These are phyloP conservation scores for Ophiostoma himal-ulmi DNA, from an alignment of 2,329 filamentous ascomycete species.

Conservation along the genomic window DNA sequence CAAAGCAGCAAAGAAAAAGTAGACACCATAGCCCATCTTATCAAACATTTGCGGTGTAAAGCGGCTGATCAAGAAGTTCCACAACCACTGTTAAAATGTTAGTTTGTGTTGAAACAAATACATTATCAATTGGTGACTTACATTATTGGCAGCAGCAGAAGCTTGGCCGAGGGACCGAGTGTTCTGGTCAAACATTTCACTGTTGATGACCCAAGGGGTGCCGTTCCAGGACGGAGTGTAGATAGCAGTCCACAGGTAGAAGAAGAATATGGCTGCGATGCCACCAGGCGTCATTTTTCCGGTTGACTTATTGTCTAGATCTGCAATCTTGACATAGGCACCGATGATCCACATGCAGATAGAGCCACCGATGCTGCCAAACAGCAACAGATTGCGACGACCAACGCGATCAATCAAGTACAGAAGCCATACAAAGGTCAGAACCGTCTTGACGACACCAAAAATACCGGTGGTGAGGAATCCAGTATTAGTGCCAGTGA, in stretches of 20 bases:
- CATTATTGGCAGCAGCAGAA: slow-evolving; percentile 61
- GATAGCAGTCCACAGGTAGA: slow-evolving; percentile 67
- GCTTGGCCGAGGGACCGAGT: slow-evolving; percentile 65
- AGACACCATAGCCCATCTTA: slow-evolving; percentile 56
- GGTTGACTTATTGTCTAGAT: slow-evolving; percentile 34
- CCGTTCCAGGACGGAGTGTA: slow-evolving; percentile 70
- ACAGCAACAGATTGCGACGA: slow-evolving; percentile 55
- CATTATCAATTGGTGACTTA: neutral
- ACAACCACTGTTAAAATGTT: slow-evolving; percentile 48
- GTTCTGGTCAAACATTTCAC: slow-evolving; percentile 69
- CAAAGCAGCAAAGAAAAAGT: slow-evolving; percentile 62
- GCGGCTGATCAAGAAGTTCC: slow-evolving; percentile 62
- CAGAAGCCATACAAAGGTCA: slow-evolving; percentile 64
- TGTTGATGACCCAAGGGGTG: slow-evolving; percentile 69
- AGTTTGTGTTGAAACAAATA: neutral
- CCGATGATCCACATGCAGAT: slow-evolving; percentile 61
- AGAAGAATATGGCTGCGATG: slow-evolving; percentile 62
- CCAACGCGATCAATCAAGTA: slow-evolving; percentile 58
- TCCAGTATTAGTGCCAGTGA: slow-evolving; percentile 41
- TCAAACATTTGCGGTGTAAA: slow-evolving; percentile 63
- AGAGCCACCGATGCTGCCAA: slow-evolving; percentile 48
- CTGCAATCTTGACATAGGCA: slow-evolving; percentile 50
- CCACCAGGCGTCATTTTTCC: slow-evolving; percentile 37
- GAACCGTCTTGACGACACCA: slow-evolving; percentile 65
- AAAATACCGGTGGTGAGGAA: slow-evolving; percentile 66